Evolutionary conservation across 495 filamentous ascomycete species (phyloP).

Genomic region (Hypoxylon fuscum): DNA sequence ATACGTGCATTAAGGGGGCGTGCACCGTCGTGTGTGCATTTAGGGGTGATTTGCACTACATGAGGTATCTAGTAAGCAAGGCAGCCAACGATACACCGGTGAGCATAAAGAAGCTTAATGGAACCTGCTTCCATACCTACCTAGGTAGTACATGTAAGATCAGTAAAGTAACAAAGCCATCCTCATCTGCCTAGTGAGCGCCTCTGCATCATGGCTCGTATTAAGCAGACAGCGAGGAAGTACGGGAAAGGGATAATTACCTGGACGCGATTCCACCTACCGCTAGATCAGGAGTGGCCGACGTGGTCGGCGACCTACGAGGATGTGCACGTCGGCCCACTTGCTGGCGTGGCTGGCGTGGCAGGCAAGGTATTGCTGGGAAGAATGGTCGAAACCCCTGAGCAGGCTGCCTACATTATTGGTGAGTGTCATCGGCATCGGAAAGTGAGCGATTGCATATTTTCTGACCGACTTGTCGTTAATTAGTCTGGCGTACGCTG

Average conservation of each 20-base stretch:
- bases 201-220: conserved; percentile 29
- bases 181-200: background rate
- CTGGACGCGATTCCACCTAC: conserved; percentile 42
- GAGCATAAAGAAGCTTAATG: no score
- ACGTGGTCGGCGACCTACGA: conserved; percentile 22
- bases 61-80: no score
- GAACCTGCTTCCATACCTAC: no score
- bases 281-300: conserved; percentile 36
- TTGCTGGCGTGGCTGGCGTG: conserved; percentile 17
- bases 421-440: conserved; percentile 22
- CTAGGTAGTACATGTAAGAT: no score
- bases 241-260: conserved; percentile 12
- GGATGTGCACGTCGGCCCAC: conserved; percentile 36
- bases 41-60: no score
- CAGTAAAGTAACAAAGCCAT: conserved; percentile 1
- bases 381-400: conserved; percentile 40
- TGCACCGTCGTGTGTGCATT: no score
- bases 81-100: no score
- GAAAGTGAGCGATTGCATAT: background rate
- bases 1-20: no score
- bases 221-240: conserved; percentile 12
- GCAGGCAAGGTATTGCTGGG: conserved; percentile 26
- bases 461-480: conserved; percentile 5
- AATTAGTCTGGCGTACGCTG: conserved; percentile 18
- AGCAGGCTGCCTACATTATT: conserved; percentile 42